Percentiles rank a stretch among this genome's conserved stretches.
Conservation (phyloP, 2,329 filamentous ascomycete genomes). For the Xylaria sp. region DNA sequence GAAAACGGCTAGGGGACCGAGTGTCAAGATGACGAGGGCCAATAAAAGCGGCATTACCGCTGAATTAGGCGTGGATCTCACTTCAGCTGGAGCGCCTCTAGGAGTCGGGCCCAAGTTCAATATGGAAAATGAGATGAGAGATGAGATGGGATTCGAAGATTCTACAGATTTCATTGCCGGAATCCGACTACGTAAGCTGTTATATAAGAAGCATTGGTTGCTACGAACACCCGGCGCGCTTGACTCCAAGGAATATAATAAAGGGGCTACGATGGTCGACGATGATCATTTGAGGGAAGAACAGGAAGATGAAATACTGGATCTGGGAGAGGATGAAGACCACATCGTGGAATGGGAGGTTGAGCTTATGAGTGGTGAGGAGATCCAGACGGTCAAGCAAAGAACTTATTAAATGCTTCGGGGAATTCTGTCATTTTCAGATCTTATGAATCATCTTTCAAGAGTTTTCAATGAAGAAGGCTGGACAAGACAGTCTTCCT, state of each 20-base stretch:
- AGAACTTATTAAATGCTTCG: too few species aligned
- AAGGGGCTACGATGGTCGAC: background rate
- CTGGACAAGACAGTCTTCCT: too few species aligned
- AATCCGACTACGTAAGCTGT: background rate
- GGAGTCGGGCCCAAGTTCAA: background rate
- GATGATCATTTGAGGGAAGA: background rate
- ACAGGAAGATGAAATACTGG: background rate
- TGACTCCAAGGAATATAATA: background rate
- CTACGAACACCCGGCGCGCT: background rate
- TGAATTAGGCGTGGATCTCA: background rate
- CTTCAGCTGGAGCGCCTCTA: background rate
- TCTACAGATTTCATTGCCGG: background rate
- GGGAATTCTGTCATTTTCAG: too few species aligned
- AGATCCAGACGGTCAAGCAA: too few species aligned
- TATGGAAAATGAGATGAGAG: background rate
- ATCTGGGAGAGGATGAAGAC: background rate
- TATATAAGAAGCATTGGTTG: constrained; percentile 2
- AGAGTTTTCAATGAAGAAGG: too few species aligned
- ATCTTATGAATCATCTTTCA: too few species aligned
- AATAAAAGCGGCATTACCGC: too few species aligned
- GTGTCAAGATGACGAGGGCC: background rate
- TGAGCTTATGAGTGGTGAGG: too few species aligned
- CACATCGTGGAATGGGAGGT: too few species aligned
- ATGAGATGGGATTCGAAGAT: background rate
- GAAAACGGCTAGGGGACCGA: background rate